Conservation (phyloP, 1,139 yeast genomes). For the Suhomyces panamericanus region DNA sequence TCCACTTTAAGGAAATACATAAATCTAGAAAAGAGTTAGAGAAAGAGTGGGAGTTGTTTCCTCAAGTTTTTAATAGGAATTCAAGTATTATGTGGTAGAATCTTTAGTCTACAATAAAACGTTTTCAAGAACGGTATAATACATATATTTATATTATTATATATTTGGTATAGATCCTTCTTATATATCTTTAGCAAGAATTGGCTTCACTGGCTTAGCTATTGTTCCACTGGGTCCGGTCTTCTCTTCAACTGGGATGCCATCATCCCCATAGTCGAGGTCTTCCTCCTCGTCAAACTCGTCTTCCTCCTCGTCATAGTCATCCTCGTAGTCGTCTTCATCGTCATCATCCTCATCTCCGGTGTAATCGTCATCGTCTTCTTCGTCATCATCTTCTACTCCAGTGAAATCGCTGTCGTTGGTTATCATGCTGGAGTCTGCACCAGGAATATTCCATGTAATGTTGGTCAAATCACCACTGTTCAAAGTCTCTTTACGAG, state of each 20-base stretch:
- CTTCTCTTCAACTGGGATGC: conserved; percentile 32
- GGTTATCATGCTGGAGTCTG: conserved; percentile 9
- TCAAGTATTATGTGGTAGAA: too few species aligned
- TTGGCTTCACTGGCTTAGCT: conserved; percentile 1
- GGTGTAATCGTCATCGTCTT: conserved; percentile 9
- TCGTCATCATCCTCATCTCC: conserved; percentile 10
- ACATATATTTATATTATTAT: neutral
- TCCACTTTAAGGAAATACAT: too few species aligned
- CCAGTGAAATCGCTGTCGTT: conserved; percentile 16
- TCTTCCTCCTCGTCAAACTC: conserved; percentile 25
- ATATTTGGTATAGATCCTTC: neutral
- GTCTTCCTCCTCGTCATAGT: conserved; percentile 11
- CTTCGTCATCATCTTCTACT: conserved; percentile 13
- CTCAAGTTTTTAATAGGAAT: too few species aligned
- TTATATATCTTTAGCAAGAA: conserved; percentile 3
- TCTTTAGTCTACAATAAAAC: too few species aligned
- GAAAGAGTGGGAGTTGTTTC: too few species aligned
- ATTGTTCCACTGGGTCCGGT: neutral
- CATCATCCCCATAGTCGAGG: conserved; percentile 31
- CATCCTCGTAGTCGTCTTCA: conserved; percentile 11
- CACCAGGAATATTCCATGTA: conserved; percentile 8
- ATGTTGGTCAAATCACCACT: conserved; percentile 3
- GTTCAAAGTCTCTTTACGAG: conserved; percentile 6
- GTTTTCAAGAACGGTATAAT: neutral
- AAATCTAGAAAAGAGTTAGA: too few species aligned